Percentiles rank a stretch among this genome's conserved stretches.
Evolutionary conservation across 2,329 filamentous ascomycete genomes (phyloP).

Genomic region (Fusarium sp.): DNA sequence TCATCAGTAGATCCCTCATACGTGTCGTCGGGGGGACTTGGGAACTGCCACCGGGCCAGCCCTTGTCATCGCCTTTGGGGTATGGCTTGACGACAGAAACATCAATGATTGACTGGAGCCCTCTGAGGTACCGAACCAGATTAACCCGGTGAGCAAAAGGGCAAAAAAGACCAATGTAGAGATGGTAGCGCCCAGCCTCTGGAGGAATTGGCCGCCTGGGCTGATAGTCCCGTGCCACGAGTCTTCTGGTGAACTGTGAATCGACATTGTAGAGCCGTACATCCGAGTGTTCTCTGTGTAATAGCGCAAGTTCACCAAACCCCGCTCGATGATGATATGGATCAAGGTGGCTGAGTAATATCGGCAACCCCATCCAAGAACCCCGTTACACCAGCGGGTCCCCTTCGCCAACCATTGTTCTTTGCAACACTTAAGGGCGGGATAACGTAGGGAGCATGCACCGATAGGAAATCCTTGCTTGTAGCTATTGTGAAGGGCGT

Average conservation of each 20-base stretch:
- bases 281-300: neutral
- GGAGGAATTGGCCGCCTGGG: conserved; percentile 58
- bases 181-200: conserved; percentile 68
- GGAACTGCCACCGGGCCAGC: conserved; percentile 74
- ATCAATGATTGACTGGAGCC: conserved; percentile 75
- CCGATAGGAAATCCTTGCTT: neutral
- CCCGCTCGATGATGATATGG: neutral
- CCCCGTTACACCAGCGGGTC: neutral
- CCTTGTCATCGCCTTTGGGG: conserved; percentile 72
- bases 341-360: neutral
- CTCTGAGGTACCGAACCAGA: conserved; percentile 79
- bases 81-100: conserved; percentile 74
- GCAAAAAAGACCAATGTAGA: conserved; percentile 71
- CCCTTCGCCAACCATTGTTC: neutral
- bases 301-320: neutral
- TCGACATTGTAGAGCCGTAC: conserved; percentile 10
- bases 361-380: neutral
- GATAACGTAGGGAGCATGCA: neutral
- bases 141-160: conserved; percentile 79
- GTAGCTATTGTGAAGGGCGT: neutral
- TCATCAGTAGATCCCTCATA: conserved; percentile 72
- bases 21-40: conserved; percentile 58
- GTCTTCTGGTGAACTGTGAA: conserved; percentile 37
- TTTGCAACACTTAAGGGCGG: neutral
- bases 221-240: conserved; percentile 43